Evolutionary conservation across 1,139 yeast species (phyloP).

Genomic region (Meyerozyma carpophila): DNA sequence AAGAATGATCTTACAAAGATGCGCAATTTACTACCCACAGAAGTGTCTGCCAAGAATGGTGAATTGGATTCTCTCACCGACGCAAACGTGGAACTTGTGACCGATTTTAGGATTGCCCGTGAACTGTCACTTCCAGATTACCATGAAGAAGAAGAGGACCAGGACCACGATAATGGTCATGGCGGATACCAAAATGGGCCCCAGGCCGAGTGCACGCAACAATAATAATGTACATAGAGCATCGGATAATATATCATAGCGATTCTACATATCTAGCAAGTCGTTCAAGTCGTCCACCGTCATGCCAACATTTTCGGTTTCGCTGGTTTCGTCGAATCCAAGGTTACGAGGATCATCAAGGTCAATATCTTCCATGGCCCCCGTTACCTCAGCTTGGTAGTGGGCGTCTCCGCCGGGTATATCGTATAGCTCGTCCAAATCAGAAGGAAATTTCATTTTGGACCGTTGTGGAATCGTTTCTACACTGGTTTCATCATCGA

Average conservation of each 20-base stretch:
- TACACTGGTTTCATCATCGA: conserved; percentile 31
- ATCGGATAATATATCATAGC: neutral
- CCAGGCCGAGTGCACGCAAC: conserved; percentile 41
- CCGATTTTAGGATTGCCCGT: conserved; percentile 34
- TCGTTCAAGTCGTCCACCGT: conserved; percentile 30
- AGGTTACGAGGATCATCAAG: conserved; percentile 6
- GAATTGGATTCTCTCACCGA: conserved; percentile 22
- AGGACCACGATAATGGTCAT: conserved; percentile 8
- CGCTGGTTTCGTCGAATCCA: conserved; percentile 12
- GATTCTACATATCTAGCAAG: conserved; percentile 28
- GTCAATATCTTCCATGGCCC: conserved; percentile 7
- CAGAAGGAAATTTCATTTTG: neutral
- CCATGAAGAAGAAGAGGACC: conserved; percentile 19
- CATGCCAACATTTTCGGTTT: conserved; percentile 23
- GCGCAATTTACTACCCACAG: conserved; percentile 50
- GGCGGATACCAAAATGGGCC: conserved; percentile 9
- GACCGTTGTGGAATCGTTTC: conserved; percentile 25
- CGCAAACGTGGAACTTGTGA: conserved; percentile 36
- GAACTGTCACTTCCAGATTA: conserved; percentile 32
- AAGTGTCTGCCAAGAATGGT: conserved; percentile 15
- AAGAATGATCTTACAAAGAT: conserved; percentile 52
- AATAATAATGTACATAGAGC: conserved; percentile 16
- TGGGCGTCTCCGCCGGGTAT: neutral
- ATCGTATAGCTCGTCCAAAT: neutral
- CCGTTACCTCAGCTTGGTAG: conserved; percentile 3